A percentile compares a stretch with the other conserved stretches of the same genome.
These are phyloP conservation scores for Ilex asprella DNA, from an alignment of 257 asterid genomes.

Conservation along the genomic window DNA sequence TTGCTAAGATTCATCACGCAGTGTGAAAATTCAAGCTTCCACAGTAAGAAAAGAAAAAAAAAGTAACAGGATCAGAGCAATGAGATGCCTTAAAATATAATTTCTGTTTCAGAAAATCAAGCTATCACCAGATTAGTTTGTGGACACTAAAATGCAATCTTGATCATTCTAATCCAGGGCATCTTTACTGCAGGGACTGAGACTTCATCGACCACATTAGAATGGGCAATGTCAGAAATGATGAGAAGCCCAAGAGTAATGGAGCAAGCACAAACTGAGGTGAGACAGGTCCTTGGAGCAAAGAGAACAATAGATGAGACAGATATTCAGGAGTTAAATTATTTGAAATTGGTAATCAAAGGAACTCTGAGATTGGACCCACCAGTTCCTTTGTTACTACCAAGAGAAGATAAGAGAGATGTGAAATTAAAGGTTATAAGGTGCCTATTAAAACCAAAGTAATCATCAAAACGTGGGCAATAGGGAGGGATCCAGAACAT, in stretches of 20 bases:
- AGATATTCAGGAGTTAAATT: not conserved
- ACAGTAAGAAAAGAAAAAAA: too few relatives aligned
- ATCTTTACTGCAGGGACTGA: not conserved
- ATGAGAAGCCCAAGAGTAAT: not conserved
- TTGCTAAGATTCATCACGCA: too few relatives aligned
- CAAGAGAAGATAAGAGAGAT: not conserved
- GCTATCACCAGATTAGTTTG: too few relatives aligned
- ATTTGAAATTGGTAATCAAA: not conserved
- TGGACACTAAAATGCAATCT: too few relatives aligned
- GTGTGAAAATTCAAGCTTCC: too few relatives aligned
- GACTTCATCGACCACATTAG: not conserved
- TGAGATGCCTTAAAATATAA: too few relatives aligned
- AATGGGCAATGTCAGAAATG: slow-evolving; percentile 2
- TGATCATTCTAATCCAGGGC: not conserved
- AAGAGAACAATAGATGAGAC: not conserved
- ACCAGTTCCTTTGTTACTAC: not conserved
- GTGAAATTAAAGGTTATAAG: not conserved
- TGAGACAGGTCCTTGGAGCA: not conserved
- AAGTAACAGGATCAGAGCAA: too few relatives aligned
- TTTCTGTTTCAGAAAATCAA: too few relatives aligned
- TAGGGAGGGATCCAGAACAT: not conserved
- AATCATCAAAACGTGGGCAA: not conserved
- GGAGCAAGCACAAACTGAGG: not conserved
- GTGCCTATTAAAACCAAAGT: not conserved
- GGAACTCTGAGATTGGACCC: not conserved